Conservation (phyloP, 257 asterid genomes). For the Solanum commersonii region DNA sequence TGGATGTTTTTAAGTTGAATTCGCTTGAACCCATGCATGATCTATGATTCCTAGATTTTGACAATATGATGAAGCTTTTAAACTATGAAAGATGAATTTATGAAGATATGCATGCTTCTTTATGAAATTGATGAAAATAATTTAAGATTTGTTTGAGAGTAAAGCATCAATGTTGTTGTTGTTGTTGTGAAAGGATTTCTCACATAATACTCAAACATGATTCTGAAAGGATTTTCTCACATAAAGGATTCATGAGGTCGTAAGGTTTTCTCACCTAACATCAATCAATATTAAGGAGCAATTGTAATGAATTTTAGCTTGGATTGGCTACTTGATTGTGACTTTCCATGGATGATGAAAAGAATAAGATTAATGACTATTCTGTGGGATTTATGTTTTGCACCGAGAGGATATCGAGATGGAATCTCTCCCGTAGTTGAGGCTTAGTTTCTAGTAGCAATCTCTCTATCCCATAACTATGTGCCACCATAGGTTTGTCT, state of each 20-base stretch:
- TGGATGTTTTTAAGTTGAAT: not conserved
- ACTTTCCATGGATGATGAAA: not conserved
- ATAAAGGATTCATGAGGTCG: not conserved
- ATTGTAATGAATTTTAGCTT: not conserved
- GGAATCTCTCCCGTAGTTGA: not conserved
- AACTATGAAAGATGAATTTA: no score
- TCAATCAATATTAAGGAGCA: not conserved
- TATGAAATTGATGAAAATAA: no score
- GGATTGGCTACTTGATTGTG: not conserved
- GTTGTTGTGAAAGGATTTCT: no score
- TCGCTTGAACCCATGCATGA: not conserved
- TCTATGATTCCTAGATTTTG: not conserved
- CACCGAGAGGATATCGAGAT: not conserved
- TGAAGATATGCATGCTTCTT: not conserved
- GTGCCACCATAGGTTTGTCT: not conserved
- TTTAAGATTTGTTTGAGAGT: not conserved
- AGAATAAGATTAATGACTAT: not conserved
- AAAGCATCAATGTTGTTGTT: not conserved
- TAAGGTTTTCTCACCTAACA: not conserved
- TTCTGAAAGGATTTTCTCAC: no score
- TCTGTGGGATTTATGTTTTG: not conserved
- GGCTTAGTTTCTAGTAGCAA: not conserved
- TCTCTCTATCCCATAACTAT: not conserved
- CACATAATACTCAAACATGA: not conserved
- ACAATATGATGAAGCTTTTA: not conserved